phyloP scores from a whole-genome alignment of 1,139 yeast genomes.

The Hansenula anomala region DNA sequence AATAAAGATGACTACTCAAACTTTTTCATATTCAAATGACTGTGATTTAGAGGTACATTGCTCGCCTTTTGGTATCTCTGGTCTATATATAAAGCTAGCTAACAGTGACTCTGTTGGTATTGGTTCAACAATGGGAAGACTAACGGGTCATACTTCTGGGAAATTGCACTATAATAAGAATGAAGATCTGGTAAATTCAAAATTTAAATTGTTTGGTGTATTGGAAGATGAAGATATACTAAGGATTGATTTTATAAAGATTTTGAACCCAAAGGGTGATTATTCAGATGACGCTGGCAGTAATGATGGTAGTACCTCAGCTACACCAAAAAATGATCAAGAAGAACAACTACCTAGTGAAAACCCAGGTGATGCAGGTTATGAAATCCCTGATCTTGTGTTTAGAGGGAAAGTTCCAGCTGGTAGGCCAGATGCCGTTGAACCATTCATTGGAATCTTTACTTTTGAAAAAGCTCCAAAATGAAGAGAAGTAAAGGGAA shows the following conservation, averaged over 20 bases:
- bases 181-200: slow-evolving; percentile 42
- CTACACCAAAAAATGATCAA: background rate
- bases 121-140: slow-evolving; percentile 55
- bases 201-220: slow-evolving; percentile 48
- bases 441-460: slow-evolving; percentile 54
- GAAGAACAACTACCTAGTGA: slow-evolving; percentile 14
- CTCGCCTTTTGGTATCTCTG: slow-evolving; percentile 56
- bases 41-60: slow-evolving; percentile 54
- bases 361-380: slow-evolving; percentile 29
- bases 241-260: slow-evolving; percentile 50
- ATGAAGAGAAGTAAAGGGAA: background rate
- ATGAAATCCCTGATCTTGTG: slow-evolving; percentile 40
- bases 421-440: slow-evolving; percentile 48
- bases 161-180: slow-evolving; percentile 46
- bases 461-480: slow-evolving; percentile 36
- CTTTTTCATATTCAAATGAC: slow-evolving; percentile 45
- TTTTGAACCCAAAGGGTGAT: slow-evolving; percentile 24
- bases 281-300: background rate
- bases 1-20: slow-evolving; percentile 14
- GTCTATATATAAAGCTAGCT: slow-evolving; percentile 46
- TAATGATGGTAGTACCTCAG: slow-evolving; percentile 1
- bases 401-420: slow-evolving; percentile 52
- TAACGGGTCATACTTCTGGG: slow-evolving; percentile 50
- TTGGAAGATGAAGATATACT: slow-evolving; percentile 45
- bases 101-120: slow-evolving; percentile 51